A percentile compares a stretch with the other conserved stretches of the same genome.
Evolutionary conservation across 2,329 filamentous ascomycete species (phyloP).

Genomic region (Cordyceps cateniannulata): DNA sequence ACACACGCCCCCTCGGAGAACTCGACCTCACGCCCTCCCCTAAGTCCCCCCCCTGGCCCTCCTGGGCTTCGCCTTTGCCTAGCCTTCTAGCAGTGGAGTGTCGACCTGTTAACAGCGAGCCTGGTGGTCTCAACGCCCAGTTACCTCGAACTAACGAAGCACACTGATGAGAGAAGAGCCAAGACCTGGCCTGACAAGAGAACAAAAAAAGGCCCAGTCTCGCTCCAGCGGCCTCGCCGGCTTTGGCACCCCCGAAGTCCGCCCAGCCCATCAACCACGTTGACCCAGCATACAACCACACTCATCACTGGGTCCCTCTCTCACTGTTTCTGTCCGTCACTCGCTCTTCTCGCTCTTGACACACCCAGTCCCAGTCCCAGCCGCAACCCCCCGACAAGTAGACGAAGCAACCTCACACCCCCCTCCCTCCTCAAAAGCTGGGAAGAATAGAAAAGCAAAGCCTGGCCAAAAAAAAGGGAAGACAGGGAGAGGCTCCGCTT

Average conservation of each 20-base stretch:
- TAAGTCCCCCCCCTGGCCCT: no score
- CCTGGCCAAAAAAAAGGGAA: neutral
- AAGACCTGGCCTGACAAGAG: neutral
- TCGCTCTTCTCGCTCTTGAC: no score
- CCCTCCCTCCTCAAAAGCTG: neutral
- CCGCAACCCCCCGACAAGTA: neutral
- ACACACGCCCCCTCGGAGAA: neutral
- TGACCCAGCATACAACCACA: neutral
- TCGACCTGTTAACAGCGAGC: neutral
- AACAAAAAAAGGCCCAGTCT: neutral
- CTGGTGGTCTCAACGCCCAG: neutral
- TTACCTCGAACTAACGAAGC: neutral
- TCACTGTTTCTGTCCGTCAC: neutral
- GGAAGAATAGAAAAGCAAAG: neutral
- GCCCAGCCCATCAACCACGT: neutral
- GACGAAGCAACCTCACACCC: neutral
- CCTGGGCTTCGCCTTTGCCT: neutral
- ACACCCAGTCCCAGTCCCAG: no score
- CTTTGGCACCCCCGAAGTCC: conserved; percentile 7
- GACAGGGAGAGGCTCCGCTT: conserved; percentile 6
- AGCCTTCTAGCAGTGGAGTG: conserved; percentile 5
- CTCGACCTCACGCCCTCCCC: neutral
- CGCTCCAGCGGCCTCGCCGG: conserved; percentile 4
- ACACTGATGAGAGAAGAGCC: neutral
- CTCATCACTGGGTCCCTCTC: neutral